phyloP scores from a whole-genome alignment of 192 early-diverging fungal species.

The Backusella sp. region DNA sequence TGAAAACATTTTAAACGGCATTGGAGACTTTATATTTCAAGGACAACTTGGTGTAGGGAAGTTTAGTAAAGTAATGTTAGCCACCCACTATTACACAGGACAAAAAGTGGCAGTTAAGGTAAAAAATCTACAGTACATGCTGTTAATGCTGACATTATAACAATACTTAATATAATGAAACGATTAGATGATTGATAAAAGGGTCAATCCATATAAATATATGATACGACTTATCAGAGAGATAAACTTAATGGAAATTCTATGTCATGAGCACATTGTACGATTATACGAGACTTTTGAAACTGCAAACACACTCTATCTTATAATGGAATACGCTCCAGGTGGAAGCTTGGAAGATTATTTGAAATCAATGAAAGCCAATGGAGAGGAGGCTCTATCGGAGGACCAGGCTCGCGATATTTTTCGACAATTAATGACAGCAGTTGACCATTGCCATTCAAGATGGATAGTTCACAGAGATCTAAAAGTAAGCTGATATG shows the following conservation, averaged over 20 bases:
- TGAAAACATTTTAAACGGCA: slow-evolving; percentile 25
- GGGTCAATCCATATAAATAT: slow-evolving; percentile 43
- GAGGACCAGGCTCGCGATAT: slow-evolving; percentile 83
- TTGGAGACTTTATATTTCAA: slow-evolving; percentile 75
- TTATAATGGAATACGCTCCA: slow-evolving; percentile 86
- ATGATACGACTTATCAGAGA: slow-evolving; percentile 73
- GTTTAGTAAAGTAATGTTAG: slow-evolving; percentile 77
- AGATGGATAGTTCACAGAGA: slow-evolving; percentile 76
- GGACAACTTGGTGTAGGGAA: slow-evolving; percentile 77
- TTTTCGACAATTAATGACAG: slow-evolving; percentile 79
- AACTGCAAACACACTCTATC: slow-evolving; percentile 74
- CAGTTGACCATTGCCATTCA: slow-evolving; percentile 70
- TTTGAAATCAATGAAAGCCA: slow-evolving; percentile 53
- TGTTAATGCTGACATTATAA: background rate
- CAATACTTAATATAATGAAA: background rate
- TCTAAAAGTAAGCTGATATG: slow-evolving; percentile 68
- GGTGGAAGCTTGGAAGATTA: slow-evolving; percentile 86
- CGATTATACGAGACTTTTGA: slow-evolving; percentile 81
- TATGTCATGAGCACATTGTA: slow-evolving; percentile 89
- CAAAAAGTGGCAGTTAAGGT: slow-evolving; percentile 37
- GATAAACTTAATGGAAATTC: slow-evolving; percentile 75
- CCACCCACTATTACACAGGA: slow-evolving; percentile 53
- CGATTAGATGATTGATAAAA: slow-evolving; percentile 47
- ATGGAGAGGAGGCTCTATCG: slow-evolving; percentile 48
- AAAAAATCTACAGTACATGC: background rate